phyloP scores from a whole-genome alignment of 2,329 filamentous ascomycete genomes.

The Emmonsiellopsis sp. region DNA sequence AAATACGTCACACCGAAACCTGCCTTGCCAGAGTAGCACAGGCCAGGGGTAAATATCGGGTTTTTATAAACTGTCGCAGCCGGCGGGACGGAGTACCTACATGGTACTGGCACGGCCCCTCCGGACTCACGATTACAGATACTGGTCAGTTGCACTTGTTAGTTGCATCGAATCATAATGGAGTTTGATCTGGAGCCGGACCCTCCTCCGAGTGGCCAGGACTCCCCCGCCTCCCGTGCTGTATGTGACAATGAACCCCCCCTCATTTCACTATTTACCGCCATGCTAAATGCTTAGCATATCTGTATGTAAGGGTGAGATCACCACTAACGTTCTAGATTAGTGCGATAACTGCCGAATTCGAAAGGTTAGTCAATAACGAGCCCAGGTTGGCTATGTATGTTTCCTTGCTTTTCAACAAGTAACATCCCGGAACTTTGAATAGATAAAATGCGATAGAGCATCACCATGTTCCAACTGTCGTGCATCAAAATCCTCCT shows the following conservation, averaged over 20 bases:
- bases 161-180: neutral
- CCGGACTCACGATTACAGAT: too few relatives aligned
- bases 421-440: too few relatives aligned
- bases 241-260: neutral
- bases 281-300: neutral
- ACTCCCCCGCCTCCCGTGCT: neutral
- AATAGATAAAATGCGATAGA: slow-evolving; percentile 14
- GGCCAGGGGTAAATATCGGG: too few relatives aligned
- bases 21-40: too few relatives aligned
- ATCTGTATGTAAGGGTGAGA: too few relatives aligned
- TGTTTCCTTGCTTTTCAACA: neutral
- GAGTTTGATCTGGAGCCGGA: neutral
- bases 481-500: slow-evolving; percentile 6
- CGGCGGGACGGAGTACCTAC: too few relatives aligned
- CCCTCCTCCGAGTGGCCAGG: neutral
- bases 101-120: too few relatives aligned
- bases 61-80: too few relatives aligned
- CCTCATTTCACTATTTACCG: neutral
- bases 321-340: neutral
- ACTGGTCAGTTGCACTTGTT: too few relatives aligned
- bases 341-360: slow-evolving; percentile 14
- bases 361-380: slow-evolving; percentile 9
- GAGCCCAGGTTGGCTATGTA: too few relatives aligned
- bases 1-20: too few relatives aligned
- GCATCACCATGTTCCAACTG: slow-evolving; percentile 14